Base-by-base conservation (phyloP, 1,284 basidiomycete genomes). In the Filobasidium uniguttulatum region DNA sequence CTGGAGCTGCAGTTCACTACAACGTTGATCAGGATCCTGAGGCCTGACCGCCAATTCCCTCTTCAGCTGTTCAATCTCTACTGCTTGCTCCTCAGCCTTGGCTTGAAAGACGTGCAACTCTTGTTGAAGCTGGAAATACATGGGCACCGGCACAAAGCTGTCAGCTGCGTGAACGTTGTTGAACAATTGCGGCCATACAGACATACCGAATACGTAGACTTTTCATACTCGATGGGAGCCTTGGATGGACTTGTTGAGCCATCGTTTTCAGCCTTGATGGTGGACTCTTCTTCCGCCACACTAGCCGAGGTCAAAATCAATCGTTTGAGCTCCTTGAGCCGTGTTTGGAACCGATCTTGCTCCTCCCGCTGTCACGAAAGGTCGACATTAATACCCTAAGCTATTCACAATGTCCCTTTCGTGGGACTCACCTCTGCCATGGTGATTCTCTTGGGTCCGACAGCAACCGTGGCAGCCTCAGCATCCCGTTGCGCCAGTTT, bases 251-350 rank as follows among this genome's bases (percentile, higher is more conserved):
- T 87, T 8, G 73, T 73, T 0, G 86, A 82, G 17, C 83, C 72
- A 25, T 45, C 44, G 35, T 41, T 44, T 41, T 40, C 46, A n/a
- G 43, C 26, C 26, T 49, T 46, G 33, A 41, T 52, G 29, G 44
- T 17, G 3, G 33, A 26, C 56, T 73, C 76, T 31, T 64, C 72
- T 56, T 83, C 80, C 50, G 80, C 81, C 17, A 90, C 78, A 1
- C 78, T 83, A 56, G 83, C 79, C 56, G 83, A 86, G 3, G 85
- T 90, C 55, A 91, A 69, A 59, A 90, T 91, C 44, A 90, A 73
- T 61, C 83, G 86, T 54, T 84, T 87, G 43, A 91, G 72, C 66
- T 90, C 86, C 52, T 81, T 78, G 60, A 90, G 83, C 30, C 87
- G 75, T 40, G 77, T 73, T 60, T 85, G 86, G 44, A 88, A 74